Base-by-base conservation (phyloP, 371 early-diverging fungal species). In the Circinella minor region DNA sequence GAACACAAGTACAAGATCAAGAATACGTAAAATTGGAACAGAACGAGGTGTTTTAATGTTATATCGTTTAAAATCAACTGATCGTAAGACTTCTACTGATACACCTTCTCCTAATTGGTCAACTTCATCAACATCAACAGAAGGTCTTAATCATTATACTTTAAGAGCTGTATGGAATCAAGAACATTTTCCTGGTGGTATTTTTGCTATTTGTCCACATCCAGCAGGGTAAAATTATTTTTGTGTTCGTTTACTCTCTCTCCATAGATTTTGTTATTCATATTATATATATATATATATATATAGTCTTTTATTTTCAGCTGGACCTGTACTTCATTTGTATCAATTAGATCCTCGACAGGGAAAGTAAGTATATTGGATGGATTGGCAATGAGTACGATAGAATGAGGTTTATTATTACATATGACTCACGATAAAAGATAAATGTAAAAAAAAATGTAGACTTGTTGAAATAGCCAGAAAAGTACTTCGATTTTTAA, bases 141-240 rank as follows among this genome's bases (percentile, higher is more conserved):
- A 63, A 17, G 38, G 20, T 0, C 38, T 65, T 15, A 48, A 43
- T 46, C 47, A 59, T 14, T 75, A 73, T 59, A 65, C 66, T 14
- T 11, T 83, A 17, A 74, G 74, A 8, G 69, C 68, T 3, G 77
- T 81, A 37, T 79, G 79, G 80, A 70, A 69, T 14, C 65, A 79
- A 47, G 77, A 79, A 14, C 67, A 72, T 18, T 51, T 78, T n/a
- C 75, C 75, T 3, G 81, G 78, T 15, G 81, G 80, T 15, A 78
- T 83, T 3, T 72, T 71, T 64, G 73, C 80, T 15, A 76, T 83
- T 1, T 78, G 83, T 71, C 80, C 79, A n/a, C 80, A 81, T 70
- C 64, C 81, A 27, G 73, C 72, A 37, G 78, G 79, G 83, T 83
- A 83, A 73, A 38, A 27, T 27, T 27, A 27, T 27, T 27, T 27